Percentiles rank a stretch among this genome's conserved stretches.
Conservation (phyloP, 2,329 filamentous ascomycete species). For the Fusarium clavum region DNA sequence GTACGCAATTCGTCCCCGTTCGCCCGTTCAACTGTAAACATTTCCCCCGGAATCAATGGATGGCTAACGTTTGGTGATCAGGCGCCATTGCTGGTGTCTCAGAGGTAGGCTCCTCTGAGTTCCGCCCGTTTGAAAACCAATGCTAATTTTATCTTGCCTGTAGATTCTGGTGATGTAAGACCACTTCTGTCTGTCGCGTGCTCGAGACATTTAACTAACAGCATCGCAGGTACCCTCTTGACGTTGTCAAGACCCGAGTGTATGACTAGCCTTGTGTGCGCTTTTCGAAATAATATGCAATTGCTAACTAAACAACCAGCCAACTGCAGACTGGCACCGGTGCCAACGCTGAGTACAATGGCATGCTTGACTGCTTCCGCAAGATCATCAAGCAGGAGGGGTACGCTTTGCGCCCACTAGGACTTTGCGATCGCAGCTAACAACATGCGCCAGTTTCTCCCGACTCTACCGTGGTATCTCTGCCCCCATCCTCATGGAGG, state of each 20-base stretch:
- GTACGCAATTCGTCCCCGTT: slow-evolving; percentile 60
- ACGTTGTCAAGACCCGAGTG: slow-evolving; percentile 98
- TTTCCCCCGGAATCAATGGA: slow-evolving; percentile 28
- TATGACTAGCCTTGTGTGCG: slow-evolving; percentile 61
- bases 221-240: slow-evolving; percentile 88
- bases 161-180: slow-evolving; percentile 89
- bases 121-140: slow-evolving; percentile 33
- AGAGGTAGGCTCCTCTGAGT: slow-evolving; percentile 72
- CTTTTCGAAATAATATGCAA: slow-evolving; percentile 6
- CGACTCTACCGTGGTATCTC: slow-evolving; percentile 95
- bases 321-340: slow-evolving; percentile 85
- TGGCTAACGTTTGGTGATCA: slow-evolving; percentile 52
- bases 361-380: slow-evolving; percentile 97
- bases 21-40: slow-evolving; percentile 4
- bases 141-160: slow-evolving; percentile 30
- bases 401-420: slow-evolving; percentile 61
- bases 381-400: slow-evolving; percentile 98
- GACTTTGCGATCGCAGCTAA: slow-evolving; percentile 34
- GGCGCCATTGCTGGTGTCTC: slow-evolving; percentile 97
- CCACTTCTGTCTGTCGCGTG: slow-evolving; percentile 41
- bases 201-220: slow-evolving; percentile 33
- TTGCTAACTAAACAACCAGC: slow-evolving; percentile 59
- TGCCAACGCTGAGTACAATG: slow-evolving; percentile 88
- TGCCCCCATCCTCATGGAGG: slow-evolving; percentile 98
- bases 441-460: slow-evolving; percentile 71